Conservation (phyloP, 495 filamentous ascomycete genomes). For the Xylaria sp. region DNA sequence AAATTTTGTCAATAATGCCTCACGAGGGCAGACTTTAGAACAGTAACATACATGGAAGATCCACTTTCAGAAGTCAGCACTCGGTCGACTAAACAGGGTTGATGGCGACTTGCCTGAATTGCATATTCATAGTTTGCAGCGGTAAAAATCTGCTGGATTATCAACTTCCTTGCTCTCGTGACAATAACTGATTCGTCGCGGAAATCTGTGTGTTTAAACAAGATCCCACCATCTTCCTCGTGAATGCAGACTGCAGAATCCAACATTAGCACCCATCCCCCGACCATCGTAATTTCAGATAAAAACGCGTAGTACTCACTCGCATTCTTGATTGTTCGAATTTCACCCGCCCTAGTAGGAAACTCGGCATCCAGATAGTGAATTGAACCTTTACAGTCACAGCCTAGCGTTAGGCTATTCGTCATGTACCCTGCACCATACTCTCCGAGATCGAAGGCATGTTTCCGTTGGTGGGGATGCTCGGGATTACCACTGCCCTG, state of each 20-base stretch:
- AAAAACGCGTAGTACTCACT: slow-evolving; percentile 3
- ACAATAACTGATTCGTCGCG: slow-evolving; percentile 87
- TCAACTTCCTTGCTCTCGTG: slow-evolving; percentile 84
- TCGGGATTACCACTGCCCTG: slow-evolving; percentile 76
- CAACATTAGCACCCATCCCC: not conserved
- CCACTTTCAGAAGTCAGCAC: slow-evolving; percentile 67
- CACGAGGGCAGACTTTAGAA: not conserved
- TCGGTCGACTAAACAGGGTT: not conserved
- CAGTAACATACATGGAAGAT: slow-evolving; percentile 68
- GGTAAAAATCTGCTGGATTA: slow-evolving; percentile 94
- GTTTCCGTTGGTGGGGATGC: slow-evolving; percentile 90
- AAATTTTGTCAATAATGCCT: slow-evolving; percentile 23
- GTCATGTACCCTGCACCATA: slow-evolving; percentile 97
- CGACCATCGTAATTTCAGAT: not conserved
- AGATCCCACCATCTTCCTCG: slow-evolving; percentile 91
- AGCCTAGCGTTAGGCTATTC: slow-evolving; percentile 86
- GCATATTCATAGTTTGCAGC: slow-evolving; percentile 99
- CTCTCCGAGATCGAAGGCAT: slow-evolving; percentile 93
- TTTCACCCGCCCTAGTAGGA: slow-evolving; percentile 78
- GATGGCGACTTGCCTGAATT: slow-evolving; percentile 42
- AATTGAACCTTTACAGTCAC: slow-evolving; percentile 94
- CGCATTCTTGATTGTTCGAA: slow-evolving; percentile 87
- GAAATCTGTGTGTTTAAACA: slow-evolving; percentile 98
- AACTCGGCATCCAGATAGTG: slow-evolving; percentile 88
- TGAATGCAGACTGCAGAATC: slow-evolving; percentile 78